Evolutionary conservation across 2,329 filamentous ascomycete genomes (phyloP), one percentile per base, ranked within the genome.

Genomic region (Teratosphaeriaceae sp.): DNA sequence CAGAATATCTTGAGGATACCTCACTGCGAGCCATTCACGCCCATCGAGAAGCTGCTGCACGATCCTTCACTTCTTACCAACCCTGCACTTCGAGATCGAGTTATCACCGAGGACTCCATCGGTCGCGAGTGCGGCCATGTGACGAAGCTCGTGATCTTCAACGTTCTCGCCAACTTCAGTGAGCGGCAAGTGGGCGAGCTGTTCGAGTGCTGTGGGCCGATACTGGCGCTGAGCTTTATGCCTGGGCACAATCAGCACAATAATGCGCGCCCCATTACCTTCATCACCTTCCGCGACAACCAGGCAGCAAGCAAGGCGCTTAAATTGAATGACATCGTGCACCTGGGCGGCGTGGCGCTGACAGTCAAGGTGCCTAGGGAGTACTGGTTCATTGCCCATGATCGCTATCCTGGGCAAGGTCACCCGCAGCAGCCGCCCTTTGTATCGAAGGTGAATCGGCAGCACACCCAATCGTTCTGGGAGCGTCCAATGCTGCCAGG

Each of bases 91-190:
- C 31, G 31, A 7, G 40, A 34, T 13, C 30, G 24, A 6, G 20
- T 44, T 11, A 16, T 49, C 13, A 43, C 40, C 4, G 21, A 40
- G 23, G 36, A 29, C 4, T 35, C 35, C 16, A 51, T 51, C 23
- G 49, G 49, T n/a, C 13, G 20, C 3, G 40, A 47, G 27, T 46
- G 44, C 19, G 36, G 36, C 11, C 38, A 50, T 20, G 47, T 48
- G 3, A 37, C 16, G 18, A 41, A 47, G 38, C 26, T 51, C 22
- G 24, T 47, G 13, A 22, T 45, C 26, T 50, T 46, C 43, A 41
- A 24, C 24, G 18, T 21, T 16, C 37, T 24, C 13, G 13, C 4
- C 23, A 7, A 39, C 2, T 11, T 27, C 4, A 18, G 3, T n/a
- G 7, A 16, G 11, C 13, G 18, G 8, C 19, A 29, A 11, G 23